Evolutionary conservation across 192 early-diverging fungal genomes (phyloP), one percentile per base, ranked within the genome.

Genomic region (Coemansia sp.): DNA sequence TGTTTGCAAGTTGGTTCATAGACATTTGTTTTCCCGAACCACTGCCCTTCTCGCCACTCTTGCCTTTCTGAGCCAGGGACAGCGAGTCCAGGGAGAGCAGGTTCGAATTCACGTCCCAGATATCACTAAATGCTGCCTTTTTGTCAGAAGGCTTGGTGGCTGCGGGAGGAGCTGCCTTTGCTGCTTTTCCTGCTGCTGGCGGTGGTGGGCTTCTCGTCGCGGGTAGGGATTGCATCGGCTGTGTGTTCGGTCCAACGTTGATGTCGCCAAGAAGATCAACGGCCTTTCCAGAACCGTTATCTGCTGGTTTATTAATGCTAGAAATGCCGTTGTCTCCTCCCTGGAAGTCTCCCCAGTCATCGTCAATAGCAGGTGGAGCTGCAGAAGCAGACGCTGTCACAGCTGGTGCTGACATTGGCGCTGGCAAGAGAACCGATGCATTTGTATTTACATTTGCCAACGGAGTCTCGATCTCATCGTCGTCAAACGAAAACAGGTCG

Each of bases 331-430:
- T 15, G 33, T 45, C 38, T 5, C 63, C 61, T 19, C 73, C 55
- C 43, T 87, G 83, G 75, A 94, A 93, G 67, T 91, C 90, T 29
- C 89, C 89, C 90, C 89, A 94, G 61, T 93, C 91, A 67, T 92
- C 88, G 17, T 87, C 87, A 32, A 62, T 65, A 9, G 66, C 74
- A 29, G 29, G 29, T 41, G 73, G 32, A 11, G 59, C 58, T 32
- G 40, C 45, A 10, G 64, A 54, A 35, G 75, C 58, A n/a, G 48
- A 32, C 45, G 75, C 72, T 13, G 70, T 60, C n/a, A 70, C 58
- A 11, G 68, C 53, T 11, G 69, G 40, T 29, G 61, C 46, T 10
- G 63, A 23, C 0, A n/a, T 38, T 29, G 61, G 41, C 1, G 62
- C 17, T 20, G 61, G 53, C 9, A 69, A n/a, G 9, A 71, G 6